Evolutionary conservation across 148 eudicot genomes (phyloP).

Genomic region (Rhododendron simsii): DNA sequence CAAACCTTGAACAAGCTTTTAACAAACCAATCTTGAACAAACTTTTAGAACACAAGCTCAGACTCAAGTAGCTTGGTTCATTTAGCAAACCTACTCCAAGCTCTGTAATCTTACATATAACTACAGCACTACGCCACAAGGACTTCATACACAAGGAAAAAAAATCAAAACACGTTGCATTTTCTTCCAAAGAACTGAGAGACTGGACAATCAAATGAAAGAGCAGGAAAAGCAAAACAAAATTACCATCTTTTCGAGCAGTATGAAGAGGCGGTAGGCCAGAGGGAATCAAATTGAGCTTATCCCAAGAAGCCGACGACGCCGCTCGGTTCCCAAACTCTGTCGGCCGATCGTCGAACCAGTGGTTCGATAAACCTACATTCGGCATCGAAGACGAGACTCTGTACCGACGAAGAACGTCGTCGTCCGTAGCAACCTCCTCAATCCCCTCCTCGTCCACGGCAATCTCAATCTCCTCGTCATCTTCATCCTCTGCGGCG

Average conservation of each 20-base stretch:
- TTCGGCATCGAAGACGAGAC: constrained; percentile 59
- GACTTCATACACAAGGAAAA: background rate
- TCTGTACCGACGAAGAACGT: constrained; percentile 20
- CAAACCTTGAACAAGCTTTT: no score
- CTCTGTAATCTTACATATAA: no score
- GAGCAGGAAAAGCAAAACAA: background rate
- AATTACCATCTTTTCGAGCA: constrained; percentile 30
- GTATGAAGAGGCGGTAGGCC: constrained; percentile 33
- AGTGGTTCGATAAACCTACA: constrained; percentile 21
- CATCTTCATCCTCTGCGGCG: constrained; percentile 8
- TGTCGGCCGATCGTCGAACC: constrained; percentile 24
- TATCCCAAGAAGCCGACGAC: constrained; percentile 32
- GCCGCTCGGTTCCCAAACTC: background rate
- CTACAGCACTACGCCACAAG: background rate
- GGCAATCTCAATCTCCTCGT: background rate
- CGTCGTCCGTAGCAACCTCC: background rate
- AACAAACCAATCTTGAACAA: no score
- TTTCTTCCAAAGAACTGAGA: background rate
- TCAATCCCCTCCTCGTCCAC: background rate
- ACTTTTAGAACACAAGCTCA: no score
- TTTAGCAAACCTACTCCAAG: no score
- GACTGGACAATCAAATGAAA: background rate
- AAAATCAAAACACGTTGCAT: background rate
- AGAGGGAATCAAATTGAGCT: constrained; percentile 30
- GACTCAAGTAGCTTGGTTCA: no score